A percentile compares a stretch with the other conserved stretches of the same genome.
These are phyloP conservation scores for Microcyclospora tardicrescens DNA, from an alignment of 2,329 filamentous ascomycete genomes.

Conservation along the genomic window DNA sequence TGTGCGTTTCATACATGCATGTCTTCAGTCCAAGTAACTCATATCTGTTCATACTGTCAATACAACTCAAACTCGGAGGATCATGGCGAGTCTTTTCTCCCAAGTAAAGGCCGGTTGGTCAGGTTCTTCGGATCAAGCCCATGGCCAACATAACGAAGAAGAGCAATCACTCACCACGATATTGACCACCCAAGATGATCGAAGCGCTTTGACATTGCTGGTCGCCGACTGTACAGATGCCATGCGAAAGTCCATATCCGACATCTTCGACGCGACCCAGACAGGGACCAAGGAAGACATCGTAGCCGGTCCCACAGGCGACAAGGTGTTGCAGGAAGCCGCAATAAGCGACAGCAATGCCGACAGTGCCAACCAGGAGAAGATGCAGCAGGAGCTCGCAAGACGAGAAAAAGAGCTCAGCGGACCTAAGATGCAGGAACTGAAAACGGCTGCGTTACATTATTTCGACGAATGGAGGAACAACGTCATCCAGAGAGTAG, in stretches of 20 bases:
- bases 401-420: conserved; percentile 38
- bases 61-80: too few species aligned
- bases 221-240: conserved; percentile 32
- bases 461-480: conserved; percentile 75
- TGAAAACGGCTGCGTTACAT: conserved; percentile 55
- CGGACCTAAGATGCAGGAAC: conserved; percentile 42
- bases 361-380: conserved; percentile 10
- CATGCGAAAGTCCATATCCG: conserved; percentile 32
- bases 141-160: conserved; percentile 12
- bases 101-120: too few species aligned
- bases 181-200: conserved; percentile 29
- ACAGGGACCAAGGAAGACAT: conserved; percentile 18
- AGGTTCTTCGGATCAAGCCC: too few species aligned
- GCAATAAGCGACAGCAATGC: conserved; percentile 3
- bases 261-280: conserved; percentile 29
- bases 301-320: conserved; percentile 18
- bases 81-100: too few species aligned
- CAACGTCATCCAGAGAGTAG: conserved; percentile 54
- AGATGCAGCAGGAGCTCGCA: conserved; percentile 19
- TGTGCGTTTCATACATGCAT: too few species aligned
- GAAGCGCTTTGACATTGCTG: conserved; percentile 33
- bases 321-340: conserved; percentile 9
- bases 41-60: too few species aligned
- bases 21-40: too few species aligned
- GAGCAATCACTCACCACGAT: conserved; percentile 33